Evolutionary conservation across 768 basidiomycete species (phyloP), one percentile per base, ranked within the genome.

Genomic region (Termitomyces sp.): DNA sequence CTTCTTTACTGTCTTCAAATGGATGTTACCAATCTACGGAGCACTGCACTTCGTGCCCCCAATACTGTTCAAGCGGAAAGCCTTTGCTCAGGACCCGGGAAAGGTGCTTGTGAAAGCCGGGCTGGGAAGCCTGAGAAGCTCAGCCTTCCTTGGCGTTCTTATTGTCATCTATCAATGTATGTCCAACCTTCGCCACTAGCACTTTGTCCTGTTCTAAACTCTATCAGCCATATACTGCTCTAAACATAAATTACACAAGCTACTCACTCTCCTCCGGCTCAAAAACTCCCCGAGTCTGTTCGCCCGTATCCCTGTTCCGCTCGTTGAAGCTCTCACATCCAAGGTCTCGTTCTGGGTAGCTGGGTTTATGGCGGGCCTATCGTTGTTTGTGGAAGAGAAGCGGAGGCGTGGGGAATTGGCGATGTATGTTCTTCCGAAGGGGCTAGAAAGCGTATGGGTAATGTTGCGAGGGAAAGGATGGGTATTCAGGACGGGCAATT

Each of bases 391-490:
- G 3, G 96, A 98, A 67, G 95, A 93, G 67, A 87, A 84, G 75
- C 81, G 88, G 66, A 79, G 96, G n/a, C 81, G 95, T 5, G 89
- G 84, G 1, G 96, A 98, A 73, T 75, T 98, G 62, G 93, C 95
- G 61, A 92, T 94, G 93, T 94, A 89, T 68, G 88, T 87, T 1
- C 73, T 98, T 27, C 96, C 96, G 4, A 92, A 94, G 70, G 92
- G 84, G 0, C 70, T 98, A 37, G 95, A 98, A 76, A 92, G 91
- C 55, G 83, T 84, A n/a, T 98, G 94, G 95, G 78, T 87, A 0
- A 84, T 86, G 68, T 83, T 87, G 9, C 73, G 90, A 27, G 89
- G 89, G 15, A 83, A 86, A 61, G 89, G 90, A 1, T 84, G 83
- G 73, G 88, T 95, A 48, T 84, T 86, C 61, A 78, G 78, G 63